Percentiles rank a stretch among this genome's conserved stretches.
phyloP scores from a whole-genome alignment of 257 asterid genomes.

The Solanum chaucha region DNA sequence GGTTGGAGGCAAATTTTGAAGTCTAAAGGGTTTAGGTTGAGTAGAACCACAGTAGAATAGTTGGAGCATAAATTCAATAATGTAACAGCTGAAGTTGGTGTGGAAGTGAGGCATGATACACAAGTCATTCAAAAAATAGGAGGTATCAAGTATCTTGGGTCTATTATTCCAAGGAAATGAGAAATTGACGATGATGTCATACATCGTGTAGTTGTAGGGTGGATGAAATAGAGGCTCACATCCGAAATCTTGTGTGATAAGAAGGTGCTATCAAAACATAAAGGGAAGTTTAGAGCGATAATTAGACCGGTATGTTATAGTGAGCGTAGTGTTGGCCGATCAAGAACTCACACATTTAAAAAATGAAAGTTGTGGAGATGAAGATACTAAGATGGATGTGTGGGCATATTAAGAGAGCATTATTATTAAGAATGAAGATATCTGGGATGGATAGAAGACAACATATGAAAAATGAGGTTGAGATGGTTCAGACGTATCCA shows the following conservation, averaged over 20 bases:
- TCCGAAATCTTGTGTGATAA: not conserved
- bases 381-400: not conserved
- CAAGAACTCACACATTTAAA: not conserved
- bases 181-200: not conserved
- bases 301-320: too few species aligned
- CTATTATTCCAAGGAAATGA: not conserved
- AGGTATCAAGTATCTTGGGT: not conserved
- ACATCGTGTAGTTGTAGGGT: not conserved
- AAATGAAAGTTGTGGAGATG: not conserved
- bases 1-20: not conserved
- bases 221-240: not conserved
- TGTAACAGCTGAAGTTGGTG: not conserved
- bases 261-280: not conserved
- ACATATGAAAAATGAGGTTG: too few species aligned
- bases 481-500: too few species aligned
- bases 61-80: not conserved
- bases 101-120: not conserved
- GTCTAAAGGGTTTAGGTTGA: not conserved
- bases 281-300: not conserved
- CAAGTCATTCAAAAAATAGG: not conserved
- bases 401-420: not conserved
- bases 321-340: not conserved
- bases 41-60: not conserved
- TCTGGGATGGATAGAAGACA: too few species aligned
- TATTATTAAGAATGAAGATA: not conserved